Conservation (phyloP, 139 green algal genomes). For the Chlorella sorokiniana region DNA sequence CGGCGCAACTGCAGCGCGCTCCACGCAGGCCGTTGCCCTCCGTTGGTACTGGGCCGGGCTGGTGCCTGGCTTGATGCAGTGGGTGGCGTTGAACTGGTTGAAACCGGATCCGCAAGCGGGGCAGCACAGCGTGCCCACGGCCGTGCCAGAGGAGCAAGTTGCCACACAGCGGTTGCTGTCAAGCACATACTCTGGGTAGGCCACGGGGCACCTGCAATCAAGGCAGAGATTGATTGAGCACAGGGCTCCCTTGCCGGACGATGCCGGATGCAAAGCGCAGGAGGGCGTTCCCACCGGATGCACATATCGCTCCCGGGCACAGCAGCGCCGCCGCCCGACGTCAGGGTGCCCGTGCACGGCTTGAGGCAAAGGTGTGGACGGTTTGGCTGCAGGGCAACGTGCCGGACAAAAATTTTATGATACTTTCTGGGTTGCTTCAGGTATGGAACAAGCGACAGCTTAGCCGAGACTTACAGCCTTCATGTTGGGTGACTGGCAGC, state of each 20-base stretch:
- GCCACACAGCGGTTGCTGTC: background rate
- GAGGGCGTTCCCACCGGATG: background rate
- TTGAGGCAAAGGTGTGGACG: background rate
- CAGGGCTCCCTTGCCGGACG: no score
- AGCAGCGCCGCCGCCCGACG: background rate
- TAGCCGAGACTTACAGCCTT: background rate
- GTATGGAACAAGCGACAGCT: background rate
- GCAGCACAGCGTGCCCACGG: background rate
- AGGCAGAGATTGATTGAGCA: no score
- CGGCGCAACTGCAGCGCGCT: background rate
- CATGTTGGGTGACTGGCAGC: background rate
- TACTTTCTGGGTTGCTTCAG: background rate
- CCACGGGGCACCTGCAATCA: background rate
- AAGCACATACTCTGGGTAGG: background rate
- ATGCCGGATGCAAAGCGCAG: no score
- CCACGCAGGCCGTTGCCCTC: background rate
- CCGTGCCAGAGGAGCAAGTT: background rate
- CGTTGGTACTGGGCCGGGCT: background rate
- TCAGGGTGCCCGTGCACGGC: background rate
- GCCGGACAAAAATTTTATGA: background rate
- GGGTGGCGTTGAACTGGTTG: background rate
- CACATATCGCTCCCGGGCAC: background rate
- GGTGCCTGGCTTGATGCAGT: background rate
- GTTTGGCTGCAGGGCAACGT: background rate
- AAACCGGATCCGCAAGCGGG: background rate